Evolutionary conservation across 805 yeast genomes (phyloP).

Genomic region (Metschnikowia drakensbergensis): DNA sequence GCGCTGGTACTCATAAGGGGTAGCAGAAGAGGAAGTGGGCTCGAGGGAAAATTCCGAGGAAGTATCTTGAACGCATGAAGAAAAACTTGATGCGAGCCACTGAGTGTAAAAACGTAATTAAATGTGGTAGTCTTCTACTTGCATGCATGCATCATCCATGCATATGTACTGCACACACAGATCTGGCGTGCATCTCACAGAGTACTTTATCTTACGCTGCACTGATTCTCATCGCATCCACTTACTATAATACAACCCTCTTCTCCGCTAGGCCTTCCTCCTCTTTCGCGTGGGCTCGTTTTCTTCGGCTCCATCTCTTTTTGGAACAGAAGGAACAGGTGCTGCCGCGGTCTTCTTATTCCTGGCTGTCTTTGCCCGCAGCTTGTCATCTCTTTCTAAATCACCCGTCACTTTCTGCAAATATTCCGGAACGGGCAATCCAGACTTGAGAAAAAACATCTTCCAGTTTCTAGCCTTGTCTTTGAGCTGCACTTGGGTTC

Average conservation of each 20-base stretch:
- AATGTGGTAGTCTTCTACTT: conserved; percentile 8
- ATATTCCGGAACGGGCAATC: conserved; percentile 74
- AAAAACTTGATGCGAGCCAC: neutral
- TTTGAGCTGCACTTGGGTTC: conserved; percentile 88
- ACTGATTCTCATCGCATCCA: neutral
- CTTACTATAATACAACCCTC: neutral
- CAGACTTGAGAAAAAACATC: conserved; percentile 73
- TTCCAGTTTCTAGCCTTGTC: conserved; percentile 98
- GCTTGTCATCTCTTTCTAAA: conserved; percentile 51
- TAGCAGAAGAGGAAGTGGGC: neutral
- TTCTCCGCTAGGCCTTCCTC: neutral
- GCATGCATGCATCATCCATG: neutral
- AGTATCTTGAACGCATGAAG: neutral
- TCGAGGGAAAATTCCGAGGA: neutral
- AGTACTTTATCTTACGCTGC: neutral
- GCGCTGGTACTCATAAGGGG: neutral
- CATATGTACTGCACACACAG: conserved; percentile 1
- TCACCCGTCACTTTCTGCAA: conserved; percentile 86
- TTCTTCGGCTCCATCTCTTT: conserved; percentile 5
- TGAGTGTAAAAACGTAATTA: neutral
- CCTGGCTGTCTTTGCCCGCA: conserved; percentile 31
- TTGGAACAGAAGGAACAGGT: conserved; percentile 28
- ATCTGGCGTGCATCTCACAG: conserved; percentile 2
- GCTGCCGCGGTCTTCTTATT: conserved; percentile 39
- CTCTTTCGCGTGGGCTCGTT: neutral